These are phyloP conservation scores for Phytophthora capsici DNA, from an alignment of 352 stramenopile species.

Conservation along the genomic window DNA sequence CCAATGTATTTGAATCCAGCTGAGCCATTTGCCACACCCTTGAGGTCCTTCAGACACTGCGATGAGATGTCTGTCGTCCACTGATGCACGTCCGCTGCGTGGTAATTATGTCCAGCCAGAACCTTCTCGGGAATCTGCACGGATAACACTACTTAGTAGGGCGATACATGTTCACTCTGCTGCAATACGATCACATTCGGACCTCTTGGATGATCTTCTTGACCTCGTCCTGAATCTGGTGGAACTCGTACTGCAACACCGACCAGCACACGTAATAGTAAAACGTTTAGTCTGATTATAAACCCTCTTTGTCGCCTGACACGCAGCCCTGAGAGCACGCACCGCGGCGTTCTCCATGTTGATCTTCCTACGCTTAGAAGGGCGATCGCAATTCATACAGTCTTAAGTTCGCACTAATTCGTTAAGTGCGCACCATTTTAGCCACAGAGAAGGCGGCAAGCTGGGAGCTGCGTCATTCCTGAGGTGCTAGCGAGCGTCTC, in stretches of 20 bases:
- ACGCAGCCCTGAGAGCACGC: constrained; percentile 12
- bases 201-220: constrained; percentile 88
- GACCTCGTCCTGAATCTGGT: constrained; percentile 85
- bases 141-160: constrained; percentile 3
- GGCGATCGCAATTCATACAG: constrained; percentile 39
- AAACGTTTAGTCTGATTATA: background rate
- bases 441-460: constrained; percentile 21
- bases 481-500: constrained; percentile 6
- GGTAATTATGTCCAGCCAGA: constrained; percentile 70
- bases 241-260: constrained; percentile 76
- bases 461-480: constrained; percentile 1
- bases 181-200: background rate
- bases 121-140: constrained; percentile 77
- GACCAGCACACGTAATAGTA: background rate
- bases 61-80: constrained; percentile 84
- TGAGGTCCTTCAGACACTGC: constrained; percentile 84
- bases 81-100: constrained; percentile 79
- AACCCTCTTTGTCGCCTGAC: background rate
- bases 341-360: constrained; percentile 68
- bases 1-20: constrained; percentile 91
- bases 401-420: constrained; percentile 14
- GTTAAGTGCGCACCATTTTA: constrained; percentile 32
- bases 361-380: constrained; percentile 47
- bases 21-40: constrained; percentile 81
- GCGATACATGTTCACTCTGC: background rate